Conservation (phyloP, 257 asterid species). For the Solanum piurae region DNA sequence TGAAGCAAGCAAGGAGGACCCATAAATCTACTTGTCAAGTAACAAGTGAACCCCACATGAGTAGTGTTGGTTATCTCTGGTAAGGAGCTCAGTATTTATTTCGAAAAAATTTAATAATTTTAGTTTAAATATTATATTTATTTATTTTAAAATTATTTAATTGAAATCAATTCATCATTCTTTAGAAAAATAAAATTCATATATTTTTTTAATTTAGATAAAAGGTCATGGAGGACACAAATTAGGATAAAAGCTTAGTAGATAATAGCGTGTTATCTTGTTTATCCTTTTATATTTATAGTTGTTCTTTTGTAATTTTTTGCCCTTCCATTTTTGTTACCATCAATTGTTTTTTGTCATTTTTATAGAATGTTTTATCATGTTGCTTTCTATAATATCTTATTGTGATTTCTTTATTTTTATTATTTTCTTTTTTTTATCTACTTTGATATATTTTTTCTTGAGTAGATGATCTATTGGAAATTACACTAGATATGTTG, state of each 20-base stretch:
- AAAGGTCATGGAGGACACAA: not conserved
- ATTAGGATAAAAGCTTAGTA: too few species aligned
- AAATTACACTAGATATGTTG: not conserved
- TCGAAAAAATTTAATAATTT: too few species aligned
- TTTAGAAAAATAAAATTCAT: too few species aligned
- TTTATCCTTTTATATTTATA: too few species aligned
- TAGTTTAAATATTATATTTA: too few species aligned
- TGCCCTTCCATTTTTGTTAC: not conserved
- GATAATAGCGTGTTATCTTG: not conserved
- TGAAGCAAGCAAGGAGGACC: not conserved
- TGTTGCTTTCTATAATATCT: too few species aligned
- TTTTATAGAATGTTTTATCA: too few species aligned
- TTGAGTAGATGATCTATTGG: too few species aligned
- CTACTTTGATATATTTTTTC: too few species aligned
- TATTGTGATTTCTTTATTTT: not conserved
- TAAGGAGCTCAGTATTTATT: accelerated
- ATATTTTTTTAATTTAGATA: not conserved
- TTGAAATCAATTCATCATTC: not conserved
- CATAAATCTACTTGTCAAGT: not conserved
- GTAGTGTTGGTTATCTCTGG: not conserved
- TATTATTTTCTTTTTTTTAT: too few species aligned
- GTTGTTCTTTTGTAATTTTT: not conserved
- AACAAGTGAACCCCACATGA: not conserved
- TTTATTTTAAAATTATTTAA: too few species aligned
- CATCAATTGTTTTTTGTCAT: not conserved